Percentiles rank a stretch among this genome's conserved stretches.
These are phyloP conservation scores for Scedosporium dehoogii DNA, from an alignment of 2,329 filamentous ascomycete species.

Conservation along the genomic window DNA sequence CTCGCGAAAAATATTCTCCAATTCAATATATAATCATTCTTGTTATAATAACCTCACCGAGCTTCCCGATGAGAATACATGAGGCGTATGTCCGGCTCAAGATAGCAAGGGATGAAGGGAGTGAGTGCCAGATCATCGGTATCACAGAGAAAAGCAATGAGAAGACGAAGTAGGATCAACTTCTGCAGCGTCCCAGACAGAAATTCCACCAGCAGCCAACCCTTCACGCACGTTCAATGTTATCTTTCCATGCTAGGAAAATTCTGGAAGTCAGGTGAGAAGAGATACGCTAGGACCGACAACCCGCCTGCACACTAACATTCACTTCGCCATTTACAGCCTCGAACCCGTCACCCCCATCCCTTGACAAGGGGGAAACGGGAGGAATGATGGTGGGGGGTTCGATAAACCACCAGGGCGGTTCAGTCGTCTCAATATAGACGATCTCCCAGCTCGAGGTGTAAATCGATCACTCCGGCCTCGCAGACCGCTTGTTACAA, in stretches of 20 bases:
- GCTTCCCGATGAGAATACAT: too few species aligned
- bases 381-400: not conserved
- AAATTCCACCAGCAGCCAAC: not conserved
- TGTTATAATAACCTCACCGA: too few species aligned
- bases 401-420: not conserved
- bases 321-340: not conserved
- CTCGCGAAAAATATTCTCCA: too few species aligned
- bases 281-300: not conserved
- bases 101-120: too few species aligned
- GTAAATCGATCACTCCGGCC: not conserved
- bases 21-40: too few species aligned
- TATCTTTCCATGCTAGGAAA: not conserved
- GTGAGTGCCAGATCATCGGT: too few species aligned
- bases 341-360: not conserved
- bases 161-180: not conserved
- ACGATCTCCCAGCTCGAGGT: not conserved
- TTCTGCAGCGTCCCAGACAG: not conserved
- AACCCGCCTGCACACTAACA: not conserved
- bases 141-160: not conserved
- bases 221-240: not conserved
- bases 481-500: not conserved
- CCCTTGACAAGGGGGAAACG: not conserved
- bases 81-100: too few species aligned
- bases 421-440: not conserved
- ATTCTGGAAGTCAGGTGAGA: constrained; percentile 3